Evolutionary conservation across 345 rosid species (phyloP), one percentile per base, ranked within the genome.

Genomic region (Toxicodendron radicans): DNA sequence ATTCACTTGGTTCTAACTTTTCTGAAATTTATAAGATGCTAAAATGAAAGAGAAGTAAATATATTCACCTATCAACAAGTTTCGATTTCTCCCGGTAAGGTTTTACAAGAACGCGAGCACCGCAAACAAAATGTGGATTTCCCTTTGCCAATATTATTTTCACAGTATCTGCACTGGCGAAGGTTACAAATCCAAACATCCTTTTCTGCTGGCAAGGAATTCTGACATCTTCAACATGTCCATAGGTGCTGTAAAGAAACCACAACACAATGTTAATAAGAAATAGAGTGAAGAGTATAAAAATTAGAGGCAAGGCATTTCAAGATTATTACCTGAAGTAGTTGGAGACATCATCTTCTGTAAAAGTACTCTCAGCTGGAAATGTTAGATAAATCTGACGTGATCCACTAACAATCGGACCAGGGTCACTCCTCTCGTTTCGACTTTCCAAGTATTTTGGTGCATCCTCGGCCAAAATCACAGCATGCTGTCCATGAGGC

Each of bases 401-500:
- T 0, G 92, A 90, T 35, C 89, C 89, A 16, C 83, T 79, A 62
- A 82, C 85, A 49, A 83, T 77, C 0, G 76, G 81, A 58, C 88
- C 87, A 0, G 82, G 86, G 24, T 81, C 90, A 6, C 72, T 82
- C 54, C 83, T 83, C 65, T 88, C 91, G 5, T 66, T 69, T 58
- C 78, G 77, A 45, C 70, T 70, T 14, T 88, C 89, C 79, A 80
- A 9, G 78, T 78, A 85, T 66, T 83, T 88, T 0, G 68, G 67
- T 11, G 84, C 85, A 83, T 90, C 89, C 78, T 90, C 92, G 0
- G 87, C 86, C 77, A 90, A 73, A 62, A 88, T 79, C 53, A 90
- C 87, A 0, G 88, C 80, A 66, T 90, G 95, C 76, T 90, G 95
- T 70, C 95, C 95, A 58, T 88, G 95, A 73, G 95, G 95, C 45